These are phyloP conservation scores for Amanita rubescens DNA, from an alignment of 768 basidiomycete genomes.

Conservation along the genomic window DNA sequence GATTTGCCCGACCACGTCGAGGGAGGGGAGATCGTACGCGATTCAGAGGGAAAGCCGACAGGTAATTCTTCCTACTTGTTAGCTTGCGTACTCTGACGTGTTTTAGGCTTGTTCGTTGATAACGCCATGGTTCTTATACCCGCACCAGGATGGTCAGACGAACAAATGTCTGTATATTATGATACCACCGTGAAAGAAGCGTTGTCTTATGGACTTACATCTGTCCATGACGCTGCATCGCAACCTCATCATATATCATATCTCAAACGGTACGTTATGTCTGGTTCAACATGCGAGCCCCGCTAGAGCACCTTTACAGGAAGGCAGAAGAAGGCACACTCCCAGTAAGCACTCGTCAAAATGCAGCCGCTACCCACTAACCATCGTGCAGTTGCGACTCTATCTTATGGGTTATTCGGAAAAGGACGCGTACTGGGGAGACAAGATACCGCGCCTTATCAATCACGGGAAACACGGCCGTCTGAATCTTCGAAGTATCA, in stretches of 20 bases:
- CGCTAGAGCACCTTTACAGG: constrained; percentile 28
- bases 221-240: constrained; percentile 76
- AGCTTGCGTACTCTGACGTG: background rate
- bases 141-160: constrained; percentile 53
- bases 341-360: constrained; percentile 42
- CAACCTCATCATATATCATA: constrained; percentile 47
- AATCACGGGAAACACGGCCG: constrained; percentile 50
- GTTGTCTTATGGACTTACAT: constrained; percentile 73
- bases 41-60: constrained; percentile 44
- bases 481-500: constrained; percentile 58
- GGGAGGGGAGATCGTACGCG: constrained; percentile 38
- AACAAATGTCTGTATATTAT: constrained; percentile 52
- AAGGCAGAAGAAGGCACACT: constrained; percentile 61
- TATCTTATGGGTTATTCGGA: constrained; percentile 42
- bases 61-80: constrained; percentile 24
- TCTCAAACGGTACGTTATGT: constrained; percentile 56
- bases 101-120: constrained; percentile 70
- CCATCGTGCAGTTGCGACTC: constrained; percentile 9
- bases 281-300: background rate
- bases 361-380: background rate
- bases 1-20: constrained; percentile 37
- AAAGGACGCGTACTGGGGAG: constrained; percentile 60
- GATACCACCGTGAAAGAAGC: constrained; percentile 60
- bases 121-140: constrained; percentile 78
- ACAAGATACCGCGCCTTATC: constrained; percentile 47